Base-by-base conservation (phyloP, 1,139 yeast genomes). In the Sugiyamaella neomexicana region DNA sequence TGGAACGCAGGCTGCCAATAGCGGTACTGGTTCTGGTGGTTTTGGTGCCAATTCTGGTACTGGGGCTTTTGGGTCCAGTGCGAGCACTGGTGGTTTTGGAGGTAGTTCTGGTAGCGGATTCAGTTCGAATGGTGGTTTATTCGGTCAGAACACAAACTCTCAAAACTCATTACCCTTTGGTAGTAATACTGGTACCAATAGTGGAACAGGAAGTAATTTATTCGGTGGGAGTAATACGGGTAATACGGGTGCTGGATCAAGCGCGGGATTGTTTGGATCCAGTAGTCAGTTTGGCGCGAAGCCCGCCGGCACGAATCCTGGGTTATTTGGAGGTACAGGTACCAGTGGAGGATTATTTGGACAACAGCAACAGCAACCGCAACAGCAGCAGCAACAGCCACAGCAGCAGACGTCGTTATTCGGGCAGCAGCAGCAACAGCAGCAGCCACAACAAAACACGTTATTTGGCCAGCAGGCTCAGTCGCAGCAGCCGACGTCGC, bases 191-290 rank as follows among this genome's bases (percentile, higher is more conserved):
- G 37, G 23, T 23, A 17, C 40, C 15, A 49, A 49, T 16, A 32
- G 32, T 12, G 32, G 20, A 5, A 32, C 47, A 6, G 34, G 45
- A 12, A 16, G 45, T 41, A 13, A 13, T 16, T 15, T 50, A n/a
- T 50, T 50, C 29, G 53, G 52, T 4, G 31, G 16, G 8, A 27
- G 27, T 25, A 46, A 27, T 47, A 9, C 45, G 12, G 46, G 44
- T 10, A 46, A 58, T 20, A 13, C 46, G 6, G 50, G 50, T 2
- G 46, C 61, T n/a, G 58, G 64, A 7, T 60, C 64, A 31, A 20
- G 25, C 25, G 5, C 25, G 25, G 65, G 65, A 23, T 60, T 68
- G 36, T 75, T 75, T 63, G 78, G 78, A 2, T 32, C 38, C 25
- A 53, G 31, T 41, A 48, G 46, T 16, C 41, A 32, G 8, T 12